Evolutionary conservation across 768 basidiomycete species (phyloP), one percentile per base, ranked within the genome.

Genomic region (Russula virescens): DNA sequence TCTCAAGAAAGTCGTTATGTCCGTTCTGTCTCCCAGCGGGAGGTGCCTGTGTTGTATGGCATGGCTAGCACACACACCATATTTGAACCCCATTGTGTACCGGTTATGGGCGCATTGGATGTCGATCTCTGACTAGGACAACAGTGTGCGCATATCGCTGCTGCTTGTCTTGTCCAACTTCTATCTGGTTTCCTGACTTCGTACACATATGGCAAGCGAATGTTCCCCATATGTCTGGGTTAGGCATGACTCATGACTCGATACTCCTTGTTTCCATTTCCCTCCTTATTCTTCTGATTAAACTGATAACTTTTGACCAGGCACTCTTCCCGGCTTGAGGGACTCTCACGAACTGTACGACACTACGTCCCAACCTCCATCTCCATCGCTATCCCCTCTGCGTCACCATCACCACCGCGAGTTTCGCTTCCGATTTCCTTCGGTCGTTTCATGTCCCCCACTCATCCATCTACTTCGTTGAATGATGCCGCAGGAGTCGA

Each of bases 281-380:
- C 51, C 19, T 50, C 8, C 38, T 47, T 34, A 26, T 43, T 16
- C 31, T 8, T n/a, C 34, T 18, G 18, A 28, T n/a, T 19, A 5
- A 21, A 25, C 47, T 56, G 21, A 64, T 45, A 26, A 26, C 54
- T 53, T 26, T 61, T 52, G 18, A 38, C 31, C 68, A 83, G 81
- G n/a, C 79, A 76, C 62, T 78, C 78, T 10, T 78, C 81, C 0
- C 76, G 80, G 60, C 73, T 84, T 21, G 80, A 82, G 70, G 75
- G 75, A 25, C 75, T 85, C 64, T 80, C 83, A 11, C 79, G 79
- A 21, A 77, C 82, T 11, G 73, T 85, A 28, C 80, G 82, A 50
- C 77, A 74, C 64, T 84, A 84, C 58, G 79, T 83, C 9, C 83
- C 82, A 4, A 75, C 79, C 19, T 78, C 80, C 9, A 80, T 83